Percentiles rank a stretch among this genome's conserved stretches.
Evolutionary conservation across 2,329 filamentous ascomycete genomes (phyloP).

Genomic region (Dothistroma pini): DNA sequence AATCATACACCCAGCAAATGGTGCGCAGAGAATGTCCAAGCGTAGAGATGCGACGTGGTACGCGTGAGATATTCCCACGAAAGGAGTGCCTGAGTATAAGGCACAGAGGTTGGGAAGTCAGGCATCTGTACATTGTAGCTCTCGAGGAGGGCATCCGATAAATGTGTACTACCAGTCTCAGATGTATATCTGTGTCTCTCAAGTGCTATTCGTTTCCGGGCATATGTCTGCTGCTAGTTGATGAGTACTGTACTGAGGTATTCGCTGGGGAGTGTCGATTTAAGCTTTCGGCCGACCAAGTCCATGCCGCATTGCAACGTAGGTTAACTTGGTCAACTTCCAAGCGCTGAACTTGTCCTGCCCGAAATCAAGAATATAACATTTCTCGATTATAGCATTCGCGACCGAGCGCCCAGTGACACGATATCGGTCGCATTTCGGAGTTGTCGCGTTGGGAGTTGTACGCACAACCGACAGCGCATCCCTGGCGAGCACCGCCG

Average conservation of each 20-base stretch:
- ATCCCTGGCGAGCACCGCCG: conserved; percentile 4
- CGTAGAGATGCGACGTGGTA: not conserved
- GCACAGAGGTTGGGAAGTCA: conserved; percentile 5
- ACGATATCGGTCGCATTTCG: not conserved
- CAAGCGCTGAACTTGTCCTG: not conserved
- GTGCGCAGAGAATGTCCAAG: not conserved
- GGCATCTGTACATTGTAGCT: conserved; percentile 32
- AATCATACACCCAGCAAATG: not conserved
- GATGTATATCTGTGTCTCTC: conserved; percentile 7
- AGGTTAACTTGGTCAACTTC: no score
- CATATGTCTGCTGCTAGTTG: not conserved
- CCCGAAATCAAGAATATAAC: not conserved
- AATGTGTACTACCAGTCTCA: conserved; percentile 31
- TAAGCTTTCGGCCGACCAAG: not conserved
- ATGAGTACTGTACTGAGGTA: not conserved
- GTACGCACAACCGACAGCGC: not conserved
- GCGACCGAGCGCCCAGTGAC: not conserved
- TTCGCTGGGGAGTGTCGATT: not conserved
- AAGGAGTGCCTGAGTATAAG: not conserved
- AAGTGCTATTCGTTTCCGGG: not conserved
- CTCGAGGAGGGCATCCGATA: conserved; percentile 24
- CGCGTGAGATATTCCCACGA: not conserved
- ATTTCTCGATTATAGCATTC: not conserved
- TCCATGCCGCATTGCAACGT: not conserved
- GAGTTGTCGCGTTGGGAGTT: not conserved